These are phyloP conservation scores for Dendrobium catenatum DNA, from an alignment of 106 monocot genomes.

Conservation along the genomic window DNA sequence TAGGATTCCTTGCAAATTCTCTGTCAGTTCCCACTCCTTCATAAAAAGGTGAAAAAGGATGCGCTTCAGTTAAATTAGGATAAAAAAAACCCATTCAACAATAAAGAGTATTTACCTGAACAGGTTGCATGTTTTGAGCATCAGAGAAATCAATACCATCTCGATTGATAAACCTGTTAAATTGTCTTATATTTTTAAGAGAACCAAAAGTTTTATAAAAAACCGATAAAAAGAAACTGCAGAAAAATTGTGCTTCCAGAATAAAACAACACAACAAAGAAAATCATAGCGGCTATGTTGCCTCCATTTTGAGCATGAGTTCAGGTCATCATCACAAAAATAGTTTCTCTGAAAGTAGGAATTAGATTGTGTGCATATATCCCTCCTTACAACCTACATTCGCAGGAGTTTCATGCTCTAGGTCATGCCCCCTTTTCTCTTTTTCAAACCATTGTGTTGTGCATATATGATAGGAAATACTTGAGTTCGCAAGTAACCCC, in stretches of 20 bases:
- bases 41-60: conserved; percentile 16
- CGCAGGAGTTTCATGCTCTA: not conserved
- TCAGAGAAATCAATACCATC: conserved; percentile 98
- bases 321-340: not conserved
- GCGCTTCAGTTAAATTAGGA: conserved; percentile 5
- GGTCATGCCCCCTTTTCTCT: not conserved
- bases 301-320: not conserved
- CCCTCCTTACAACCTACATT: not conserved
- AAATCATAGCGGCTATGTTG: not conserved
- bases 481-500: too few species aligned
- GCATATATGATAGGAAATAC: too few species aligned
- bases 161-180: conserved; percentile 77
- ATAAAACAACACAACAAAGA: not conserved
- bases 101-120: conserved; percentile 58
- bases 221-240: not conserved
- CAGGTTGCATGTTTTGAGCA: conserved; percentile 88
- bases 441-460: not conserved
- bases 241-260: not conserved
- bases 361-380: not conserved
- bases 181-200: not conserved
- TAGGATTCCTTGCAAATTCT: conserved; percentile 85
- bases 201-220: not conserved
- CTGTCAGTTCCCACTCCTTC: conserved; percentile 94
- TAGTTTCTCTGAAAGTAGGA: not conserved
- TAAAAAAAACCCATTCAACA: not conserved